phyloP scores from a whole-genome alignment of 805 yeast species.

The Candida vaughaniae region DNA sequence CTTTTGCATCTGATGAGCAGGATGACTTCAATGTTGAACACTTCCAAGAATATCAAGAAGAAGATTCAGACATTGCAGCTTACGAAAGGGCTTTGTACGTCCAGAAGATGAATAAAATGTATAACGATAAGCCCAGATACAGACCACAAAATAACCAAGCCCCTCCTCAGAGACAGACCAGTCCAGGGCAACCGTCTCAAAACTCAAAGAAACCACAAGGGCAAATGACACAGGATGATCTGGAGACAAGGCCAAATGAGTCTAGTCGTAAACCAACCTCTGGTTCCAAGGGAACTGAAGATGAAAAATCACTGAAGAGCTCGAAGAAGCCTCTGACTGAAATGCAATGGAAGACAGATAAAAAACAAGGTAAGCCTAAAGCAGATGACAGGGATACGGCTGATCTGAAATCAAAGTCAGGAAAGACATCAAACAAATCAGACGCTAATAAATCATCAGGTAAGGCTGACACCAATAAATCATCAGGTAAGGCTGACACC shows the following conservation, averaged over 20 bases:
- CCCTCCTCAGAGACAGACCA: slow-evolving; percentile 2
- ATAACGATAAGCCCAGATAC: slow-evolving; percentile 2
- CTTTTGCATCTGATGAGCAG: slow-evolving; percentile 6
- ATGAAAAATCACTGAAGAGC: too few species aligned
- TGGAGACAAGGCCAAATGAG: too few species aligned
- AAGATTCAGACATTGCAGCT: slow-evolving; percentile 10
- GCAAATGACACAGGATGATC: too few species aligned
- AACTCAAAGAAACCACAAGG: too few species aligned
- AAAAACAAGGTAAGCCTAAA: too few species aligned
- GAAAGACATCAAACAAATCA: background rate
- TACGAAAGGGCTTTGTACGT: slow-evolving; percentile 12
- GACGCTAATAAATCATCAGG: background rate
- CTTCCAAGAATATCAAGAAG: slow-evolving; percentile 10
- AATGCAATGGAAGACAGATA: background rate
- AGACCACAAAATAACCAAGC: background rate
- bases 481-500: background rate
- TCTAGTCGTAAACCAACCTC: background rate
- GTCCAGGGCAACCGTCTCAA: slow-evolving; percentile 1
- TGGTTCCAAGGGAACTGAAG: too few species aligned
- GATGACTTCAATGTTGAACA: slow-evolving; percentile 12
- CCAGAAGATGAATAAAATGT: slow-evolving; percentile 5
- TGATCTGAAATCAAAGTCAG: too few species aligned
- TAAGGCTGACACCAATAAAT: background rate
- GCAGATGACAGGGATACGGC: too few species aligned
- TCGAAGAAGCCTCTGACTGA: too few species aligned